Base-by-base conservation (phyloP, 108 stramenopile species). In the Stephanodiscus triporus region DNA sequence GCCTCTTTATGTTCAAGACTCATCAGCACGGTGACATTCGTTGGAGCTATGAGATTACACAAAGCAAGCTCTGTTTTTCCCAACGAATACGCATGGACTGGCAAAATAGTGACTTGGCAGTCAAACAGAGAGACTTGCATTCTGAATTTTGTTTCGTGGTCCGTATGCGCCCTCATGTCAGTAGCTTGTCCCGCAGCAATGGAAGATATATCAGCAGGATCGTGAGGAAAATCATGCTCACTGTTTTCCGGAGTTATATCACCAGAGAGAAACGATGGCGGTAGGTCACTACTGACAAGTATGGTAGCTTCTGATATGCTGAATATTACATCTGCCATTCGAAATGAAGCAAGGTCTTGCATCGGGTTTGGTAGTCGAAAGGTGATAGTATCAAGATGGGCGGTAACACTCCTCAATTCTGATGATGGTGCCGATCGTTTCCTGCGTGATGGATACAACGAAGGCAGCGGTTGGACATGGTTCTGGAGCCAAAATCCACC, bases 331-430 rank as follows among this genome's bases (percentile, higher is more conserved):
- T 87, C 88, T 50, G 78, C 66, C 71, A 68, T 61, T 10, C 89
- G 84, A 26, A 81, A 81, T 66, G 84, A 66, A 40, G 87, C 63
- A 70, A 83, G 77, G 19, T 72, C 63, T 42, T 65, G 72, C 42
- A 83, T 63, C 10, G 85, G 80, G 32, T 87, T 80, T 43, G 92
- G 89, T 22, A 89, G 11, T 24, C 82, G 57, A 13, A 89, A 23
- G 13, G 61, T 75, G 34, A 89, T 71, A 29, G 77, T 63, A 10
- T 65, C 74, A 58, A 88, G 43, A 43, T 78, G 80, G 37, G 87
- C 87, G 13, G 88, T 91, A 6, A 89, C 65, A 64, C 83, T 87
- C 24, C 89, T 80, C 6, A 87, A 58, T 43, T 93, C 87, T 17
- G 88, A 89, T 5, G 92, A 90, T 38, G 69, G 59, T 34, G 66